Evolutionary conservation across 2,329 filamentous ascomycete species (phyloP).

Genomic region (Diaporthe helianthi): DNA sequence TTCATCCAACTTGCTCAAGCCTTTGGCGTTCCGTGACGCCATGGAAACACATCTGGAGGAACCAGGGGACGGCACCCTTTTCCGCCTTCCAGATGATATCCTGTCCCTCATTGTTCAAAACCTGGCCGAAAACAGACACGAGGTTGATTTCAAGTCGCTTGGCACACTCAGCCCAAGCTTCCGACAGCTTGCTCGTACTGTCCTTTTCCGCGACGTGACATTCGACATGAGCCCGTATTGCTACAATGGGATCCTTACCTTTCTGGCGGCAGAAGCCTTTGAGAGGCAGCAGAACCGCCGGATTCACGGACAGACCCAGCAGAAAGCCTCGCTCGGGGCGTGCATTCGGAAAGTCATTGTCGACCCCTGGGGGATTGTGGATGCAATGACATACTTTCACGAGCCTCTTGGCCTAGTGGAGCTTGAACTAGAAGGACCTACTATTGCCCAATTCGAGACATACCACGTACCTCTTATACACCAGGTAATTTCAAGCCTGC

Average conservation of each 20-base stretch:
- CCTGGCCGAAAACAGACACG: neutral
- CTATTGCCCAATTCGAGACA: neutral
- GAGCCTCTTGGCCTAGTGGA: no score
- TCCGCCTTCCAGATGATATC: neutral
- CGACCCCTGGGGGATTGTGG: no score
- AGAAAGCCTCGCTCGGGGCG: neutral
- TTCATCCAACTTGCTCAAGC: neutral
- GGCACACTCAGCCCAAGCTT: neutral
- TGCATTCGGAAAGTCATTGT: neutral
- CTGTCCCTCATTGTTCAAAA: neutral
- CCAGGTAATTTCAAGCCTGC: neutral
- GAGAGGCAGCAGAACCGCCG: neutral
- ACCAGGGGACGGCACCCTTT: neutral
- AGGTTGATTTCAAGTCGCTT: neutral
- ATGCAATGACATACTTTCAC: no score
- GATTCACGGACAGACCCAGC: neutral
- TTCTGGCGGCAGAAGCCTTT: neutral
- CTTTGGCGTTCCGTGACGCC: neutral
- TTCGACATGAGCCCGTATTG: neutral
- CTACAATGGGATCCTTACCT: neutral
- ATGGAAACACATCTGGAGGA: neutral
- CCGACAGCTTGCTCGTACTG: neutral
- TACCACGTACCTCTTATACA: neutral
- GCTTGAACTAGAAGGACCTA: rapidly evolving
- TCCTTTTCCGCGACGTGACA: neutral